These are phyloP conservation scores for Lobosporangium transversale DNA, from an alignment of 192 early-diverging fungal species.

Conservation along the genomic window DNA sequence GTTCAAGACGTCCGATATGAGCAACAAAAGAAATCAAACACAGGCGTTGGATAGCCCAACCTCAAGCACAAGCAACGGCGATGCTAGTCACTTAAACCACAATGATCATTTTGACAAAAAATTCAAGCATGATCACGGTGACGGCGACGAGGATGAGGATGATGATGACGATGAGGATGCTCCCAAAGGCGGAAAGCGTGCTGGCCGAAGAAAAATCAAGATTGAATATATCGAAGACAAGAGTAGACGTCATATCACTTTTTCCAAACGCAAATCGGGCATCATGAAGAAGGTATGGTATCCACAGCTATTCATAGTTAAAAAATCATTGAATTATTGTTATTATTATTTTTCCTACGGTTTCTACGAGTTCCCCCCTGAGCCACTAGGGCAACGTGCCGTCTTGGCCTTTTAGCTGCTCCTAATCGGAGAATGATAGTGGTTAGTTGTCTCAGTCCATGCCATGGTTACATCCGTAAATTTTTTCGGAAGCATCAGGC, in stretches of 20 bases:
- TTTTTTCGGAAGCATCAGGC: not conserved
- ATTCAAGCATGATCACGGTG: constrained; percentile 54
- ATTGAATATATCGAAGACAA: constrained; percentile 97
- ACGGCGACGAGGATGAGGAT: constrained; percentile 72
- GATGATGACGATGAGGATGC: constrained; percentile 65
- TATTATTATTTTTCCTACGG: not conserved
- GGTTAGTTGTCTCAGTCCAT: not conserved
- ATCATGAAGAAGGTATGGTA: constrained; percentile 94
- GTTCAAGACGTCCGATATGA: constrained; percentile 2
- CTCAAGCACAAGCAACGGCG: constrained; percentile 18
- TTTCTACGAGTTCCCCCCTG: not conserved
- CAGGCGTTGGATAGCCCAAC: constrained; percentile 4
- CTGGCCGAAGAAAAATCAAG: constrained; percentile 93
- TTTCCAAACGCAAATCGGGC: constrained; percentile 94
- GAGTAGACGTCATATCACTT: constrained; percentile 92
- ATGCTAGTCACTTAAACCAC: not conserved
- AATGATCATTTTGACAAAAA: constrained; percentile 45
- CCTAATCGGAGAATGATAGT: too few relatives aligned
- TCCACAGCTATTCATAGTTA: too few relatives aligned
- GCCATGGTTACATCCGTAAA: constrained; percentile 16
- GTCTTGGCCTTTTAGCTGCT: not conserved
- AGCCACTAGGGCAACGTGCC: not conserved
- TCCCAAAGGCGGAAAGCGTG: constrained; percentile 68
- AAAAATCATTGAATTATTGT: not conserved
- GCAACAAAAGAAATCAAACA: constrained; percentile 25